Evolutionary conservation across 1,139 yeast species (phyloP).

Genomic region (Barnettozyma hawaiiensis): DNA sequence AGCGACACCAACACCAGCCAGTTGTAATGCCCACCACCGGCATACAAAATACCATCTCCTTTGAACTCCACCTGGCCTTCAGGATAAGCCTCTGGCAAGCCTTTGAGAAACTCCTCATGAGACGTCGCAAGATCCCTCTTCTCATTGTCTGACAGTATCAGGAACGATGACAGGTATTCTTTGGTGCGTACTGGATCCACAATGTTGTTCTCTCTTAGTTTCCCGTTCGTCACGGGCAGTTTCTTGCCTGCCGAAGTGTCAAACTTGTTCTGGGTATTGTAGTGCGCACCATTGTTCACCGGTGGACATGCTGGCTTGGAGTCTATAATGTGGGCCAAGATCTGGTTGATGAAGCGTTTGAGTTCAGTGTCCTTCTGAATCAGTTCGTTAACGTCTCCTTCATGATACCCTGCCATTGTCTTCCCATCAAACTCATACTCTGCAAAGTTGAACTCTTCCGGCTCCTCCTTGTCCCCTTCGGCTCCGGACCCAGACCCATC

Average conservation of each 20-base stretch:
- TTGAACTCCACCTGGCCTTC: constrained; percentile 16
- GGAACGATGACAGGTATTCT: constrained; percentile 18
- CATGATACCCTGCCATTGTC: not conserved
- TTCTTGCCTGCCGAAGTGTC: constrained; percentile 15
- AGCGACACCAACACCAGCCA: constrained; percentile 66
- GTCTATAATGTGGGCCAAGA: constrained; percentile 13
- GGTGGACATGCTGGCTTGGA: constrained; percentile 16
- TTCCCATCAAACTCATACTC: constrained; percentile 2
- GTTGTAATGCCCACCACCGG: constrained; percentile 75
- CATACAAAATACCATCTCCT: constrained; percentile 74
- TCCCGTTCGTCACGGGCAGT: constrained; percentile 23
- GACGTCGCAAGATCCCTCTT: constrained; percentile 14
- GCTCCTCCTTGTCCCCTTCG: not conserved
- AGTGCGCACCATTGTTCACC: constrained; percentile 22
- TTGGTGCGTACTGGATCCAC: constrained; percentile 23
- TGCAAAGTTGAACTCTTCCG: not conserved
- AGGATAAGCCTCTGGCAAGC: constrained; percentile 20
- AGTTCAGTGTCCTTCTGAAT: constrained; percentile 10
- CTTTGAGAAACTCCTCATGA: constrained; percentile 18
- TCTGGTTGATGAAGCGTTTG: constrained; percentile 15
- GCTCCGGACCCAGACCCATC: not conserved
- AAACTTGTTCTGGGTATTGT: constrained; percentile 16
- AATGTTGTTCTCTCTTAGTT: constrained; percentile 20
- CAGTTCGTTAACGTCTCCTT: constrained; percentile 7
- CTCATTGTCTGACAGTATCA: constrained; percentile 16